Percentiles rank a stretch among this genome's conserved stretches.
Evolutionary conservation across 2,329 filamentous ascomycete species (phyloP).

Genomic region (Aspergillus hortae): DNA sequence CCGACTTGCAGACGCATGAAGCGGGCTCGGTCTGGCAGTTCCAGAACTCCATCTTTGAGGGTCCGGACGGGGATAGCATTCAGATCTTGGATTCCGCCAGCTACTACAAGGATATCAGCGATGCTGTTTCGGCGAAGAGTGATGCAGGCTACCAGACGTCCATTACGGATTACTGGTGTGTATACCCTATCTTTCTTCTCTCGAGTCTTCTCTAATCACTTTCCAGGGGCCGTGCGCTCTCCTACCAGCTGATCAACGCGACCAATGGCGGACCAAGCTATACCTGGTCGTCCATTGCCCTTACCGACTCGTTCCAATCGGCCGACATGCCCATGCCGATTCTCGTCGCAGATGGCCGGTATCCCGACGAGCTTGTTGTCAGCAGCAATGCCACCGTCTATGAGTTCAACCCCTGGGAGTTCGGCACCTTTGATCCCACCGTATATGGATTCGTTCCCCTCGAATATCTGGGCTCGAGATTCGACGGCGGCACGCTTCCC

Average conservation of each 20-base stretch:
- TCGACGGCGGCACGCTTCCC: constrained; percentile 59
- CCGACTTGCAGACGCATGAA: constrained; percentile 28
- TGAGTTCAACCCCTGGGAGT: constrained; percentile 74
- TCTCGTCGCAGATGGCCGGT: constrained; percentile 63
- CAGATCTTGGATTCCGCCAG: constrained; percentile 45
- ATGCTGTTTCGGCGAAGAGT: constrained; percentile 58
- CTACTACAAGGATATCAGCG: constrained; percentile 61
- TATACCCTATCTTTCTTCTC: neutral
- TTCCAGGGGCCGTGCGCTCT: constrained; percentile 65
- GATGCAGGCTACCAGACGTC: constrained; percentile 65
- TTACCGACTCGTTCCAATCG: constrained; percentile 55
- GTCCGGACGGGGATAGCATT: constrained; percentile 35
- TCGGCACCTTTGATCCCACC: constrained; percentile 71
- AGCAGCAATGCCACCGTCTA: constrained; percentile 68
- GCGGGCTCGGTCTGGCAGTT: constrained; percentile 27
- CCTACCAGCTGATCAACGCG: constrained; percentile 76
- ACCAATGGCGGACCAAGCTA: constrained; percentile 68
- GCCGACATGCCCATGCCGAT: constrained; percentile 68
- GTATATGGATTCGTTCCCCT: constrained; percentile 67
- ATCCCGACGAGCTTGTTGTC: constrained; percentile 57
- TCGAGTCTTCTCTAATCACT: neutral
- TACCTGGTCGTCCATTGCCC: constrained; percentile 74
- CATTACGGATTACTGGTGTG: constrained; percentile 78
- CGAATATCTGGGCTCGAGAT: constrained; percentile 68
- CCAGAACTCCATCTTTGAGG: constrained; percentile 48